phyloP scores from a whole-genome alignment of 2,329 filamentous ascomycete genomes.

The Neofusicoccum parvum region DNA sequence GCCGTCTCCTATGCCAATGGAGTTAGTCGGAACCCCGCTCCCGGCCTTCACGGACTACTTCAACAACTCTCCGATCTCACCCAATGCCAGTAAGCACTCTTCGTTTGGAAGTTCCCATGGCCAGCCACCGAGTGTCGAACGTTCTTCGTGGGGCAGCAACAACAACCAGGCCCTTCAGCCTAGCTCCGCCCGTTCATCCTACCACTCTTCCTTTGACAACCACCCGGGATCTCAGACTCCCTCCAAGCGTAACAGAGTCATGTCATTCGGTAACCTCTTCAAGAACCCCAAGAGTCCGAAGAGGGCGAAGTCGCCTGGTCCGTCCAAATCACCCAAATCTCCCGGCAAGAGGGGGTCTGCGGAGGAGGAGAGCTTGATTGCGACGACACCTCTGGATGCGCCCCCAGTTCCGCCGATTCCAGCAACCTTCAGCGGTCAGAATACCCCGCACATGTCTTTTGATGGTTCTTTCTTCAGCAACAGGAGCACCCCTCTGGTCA shows the following conservation, averaged over 20 bases:
- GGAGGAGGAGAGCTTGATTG: neutral
- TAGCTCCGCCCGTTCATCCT: neutral
- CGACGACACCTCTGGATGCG: slow-evolving; percentile 4
- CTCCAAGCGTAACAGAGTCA: neutral
- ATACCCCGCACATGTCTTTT: neutral
- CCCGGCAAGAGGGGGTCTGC: neutral
- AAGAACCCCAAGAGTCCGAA: neutral
- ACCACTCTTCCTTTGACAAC: neutral
- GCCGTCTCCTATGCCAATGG: neutral
- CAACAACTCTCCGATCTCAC: neutral
- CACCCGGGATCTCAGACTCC: neutral
- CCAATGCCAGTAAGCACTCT: neutral
- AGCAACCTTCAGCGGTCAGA: neutral
- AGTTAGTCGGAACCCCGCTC: neutral
- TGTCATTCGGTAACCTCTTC: neutral
- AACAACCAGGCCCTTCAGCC: neutral
- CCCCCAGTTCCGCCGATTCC: slow-evolving; percentile 4
- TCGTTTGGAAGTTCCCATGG: neutral
- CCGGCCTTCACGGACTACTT: neutral
- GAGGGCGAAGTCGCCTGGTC: neutral
- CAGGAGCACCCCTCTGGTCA: neutral
- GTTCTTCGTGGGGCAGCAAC: neutral
- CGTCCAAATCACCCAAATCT: neutral
- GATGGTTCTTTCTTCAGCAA: neutral
- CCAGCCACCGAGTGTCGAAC: neutral